Conservation (phyloP, 2,329 filamentous ascomycete genomes). For the Xenosphaeropsis pyriputrescens region DNA sequence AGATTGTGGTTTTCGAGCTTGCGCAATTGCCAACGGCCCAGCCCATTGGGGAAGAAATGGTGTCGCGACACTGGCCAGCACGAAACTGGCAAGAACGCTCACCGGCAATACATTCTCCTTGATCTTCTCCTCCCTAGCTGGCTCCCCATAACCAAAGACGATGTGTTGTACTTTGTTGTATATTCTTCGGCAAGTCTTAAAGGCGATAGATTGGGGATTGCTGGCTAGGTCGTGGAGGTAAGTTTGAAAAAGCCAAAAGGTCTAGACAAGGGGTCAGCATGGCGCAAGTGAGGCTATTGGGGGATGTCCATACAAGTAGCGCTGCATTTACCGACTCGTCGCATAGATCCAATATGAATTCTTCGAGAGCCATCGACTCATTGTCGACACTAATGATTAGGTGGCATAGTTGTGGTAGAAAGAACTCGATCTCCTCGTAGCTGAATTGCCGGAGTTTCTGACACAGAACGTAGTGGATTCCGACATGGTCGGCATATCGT, state of each 20-base stretch:
- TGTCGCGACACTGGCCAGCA: slow-evolving; percentile 61
- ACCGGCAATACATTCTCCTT: slow-evolving; percentile 71
- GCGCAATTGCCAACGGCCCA: slow-evolving; percentile 67
- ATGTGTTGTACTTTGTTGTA: slow-evolving; percentile 85
- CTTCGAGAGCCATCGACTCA: slow-evolving; percentile 81
- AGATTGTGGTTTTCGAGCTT: slow-evolving; percentile 61
- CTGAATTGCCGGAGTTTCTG: slow-evolving; percentile 79
- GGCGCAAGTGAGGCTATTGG: background rate
- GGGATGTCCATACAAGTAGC: slow-evolving; percentile 46
- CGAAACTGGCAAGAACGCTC: slow-evolving; percentile 66
- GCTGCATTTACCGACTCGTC: slow-evolving; percentile 79
- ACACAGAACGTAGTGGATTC: slow-evolving; percentile 80
- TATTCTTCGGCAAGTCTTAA: slow-evolving; percentile 69
- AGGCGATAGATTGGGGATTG: slow-evolving; percentile 61
- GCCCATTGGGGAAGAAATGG: slow-evolving; percentile 66
- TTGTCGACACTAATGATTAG: slow-evolving; percentile 80
- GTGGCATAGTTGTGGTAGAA: slow-evolving; percentile 76
- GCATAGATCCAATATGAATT: slow-evolving; percentile 74
- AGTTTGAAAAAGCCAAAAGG: slow-evolving; percentile 83
- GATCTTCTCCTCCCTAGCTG: slow-evolving; percentile 56
- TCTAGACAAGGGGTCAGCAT: slow-evolving; percentile 31
- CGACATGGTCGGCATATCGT: slow-evolving; percentile 79
- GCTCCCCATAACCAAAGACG: slow-evolving; percentile 65
- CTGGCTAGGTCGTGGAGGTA: slow-evolving; percentile 68
- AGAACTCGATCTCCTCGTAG: slow-evolving; percentile 88